Conservation (phyloP, 2,329 filamentous ascomycete genomes). For the Teratosphaeria gauchensis region DNA sequence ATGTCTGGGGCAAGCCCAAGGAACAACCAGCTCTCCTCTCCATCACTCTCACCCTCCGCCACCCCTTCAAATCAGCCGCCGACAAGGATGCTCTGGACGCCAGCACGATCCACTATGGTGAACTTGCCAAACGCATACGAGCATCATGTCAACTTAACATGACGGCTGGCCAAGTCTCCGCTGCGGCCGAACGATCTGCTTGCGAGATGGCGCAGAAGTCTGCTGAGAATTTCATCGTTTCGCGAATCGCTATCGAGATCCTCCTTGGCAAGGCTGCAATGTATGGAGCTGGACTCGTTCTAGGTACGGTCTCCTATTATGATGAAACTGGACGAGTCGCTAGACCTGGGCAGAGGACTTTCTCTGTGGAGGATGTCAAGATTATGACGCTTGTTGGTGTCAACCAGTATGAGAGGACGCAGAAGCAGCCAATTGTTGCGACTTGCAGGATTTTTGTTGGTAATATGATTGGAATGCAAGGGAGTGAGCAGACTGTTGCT, state of each 20-base stretch:
- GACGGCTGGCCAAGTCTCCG: constrained; percentile 16
- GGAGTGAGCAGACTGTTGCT: constrained; percentile 10
- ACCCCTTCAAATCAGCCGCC: constrained; percentile 49
- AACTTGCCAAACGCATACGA: constrained; percentile 54
- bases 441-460: constrained; percentile 40
- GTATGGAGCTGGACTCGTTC: constrained; percentile 48
- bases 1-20: constrained; percentile 59
- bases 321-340: constrained; percentile 8
- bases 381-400: constrained; percentile 63
- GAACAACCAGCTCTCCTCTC: constrained; percentile 55
- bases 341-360: constrained; percentile 1
- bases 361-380: constrained; percentile 39
- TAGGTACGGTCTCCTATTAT: constrained; percentile 30
- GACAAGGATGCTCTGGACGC: constrained; percentile 49
- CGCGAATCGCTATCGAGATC: constrained; percentile 26
- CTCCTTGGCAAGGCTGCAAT: constrained; percentile 59
- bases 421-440: constrained; percentile 56
- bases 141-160: constrained; percentile 4
- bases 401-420: constrained; percentile 57
- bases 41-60: constrained; percentile 47
- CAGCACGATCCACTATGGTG: constrained; percentile 71
- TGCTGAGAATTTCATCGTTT: constrained; percentile 13
- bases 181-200: constrained; percentile 10
- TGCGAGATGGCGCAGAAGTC: constrained; percentile 20
- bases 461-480: not conserved